These are phyloP conservation scores for Cutaneotrichosporon dermatis DNA, from an alignment of 1,284 basidiomycete species.

Conservation along the genomic window DNA sequence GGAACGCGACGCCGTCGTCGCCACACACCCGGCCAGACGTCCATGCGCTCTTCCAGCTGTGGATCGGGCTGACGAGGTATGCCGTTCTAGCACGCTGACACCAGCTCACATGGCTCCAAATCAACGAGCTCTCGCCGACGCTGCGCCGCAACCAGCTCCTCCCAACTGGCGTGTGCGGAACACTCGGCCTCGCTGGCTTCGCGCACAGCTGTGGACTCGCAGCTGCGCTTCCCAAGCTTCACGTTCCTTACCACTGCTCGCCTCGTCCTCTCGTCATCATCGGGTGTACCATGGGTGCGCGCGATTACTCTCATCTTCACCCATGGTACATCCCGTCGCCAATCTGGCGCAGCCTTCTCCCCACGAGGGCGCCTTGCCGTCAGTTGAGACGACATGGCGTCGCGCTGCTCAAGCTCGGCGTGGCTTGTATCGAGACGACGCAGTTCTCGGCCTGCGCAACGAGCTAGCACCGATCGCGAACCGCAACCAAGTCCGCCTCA, in stretches of 20 bases:
- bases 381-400: conserved; percentile 46
- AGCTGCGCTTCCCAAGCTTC: conserved; percentile 44
- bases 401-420: conserved; percentile 42
- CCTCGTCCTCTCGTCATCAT: conserved; percentile 43
- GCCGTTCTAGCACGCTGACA: neutral
- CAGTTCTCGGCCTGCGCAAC: conserved; percentile 44
- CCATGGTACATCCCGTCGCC: conserved; percentile 43
- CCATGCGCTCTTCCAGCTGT: conserved; percentile 45
- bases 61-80: conserved; percentile 45
- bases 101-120: conserved; percentile 45
- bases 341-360: conserved; percentile 34
- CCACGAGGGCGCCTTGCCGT: conserved; percentile 42
- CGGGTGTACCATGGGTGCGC: conserved; percentile 38
- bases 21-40: conserved; percentile 40
- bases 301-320: conserved; percentile 44
- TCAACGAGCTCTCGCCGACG: conserved; percentile 33
- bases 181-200: conserved; percentile 41
- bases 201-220: conserved; percentile 37
- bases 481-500: conserved; percentile 32
- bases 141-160: conserved; percentile 37
- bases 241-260: conserved; percentile 47
- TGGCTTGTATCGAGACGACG: conserved; percentile 45
- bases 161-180: conserved; percentile 44
- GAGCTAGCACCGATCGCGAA: conserved; percentile 36
- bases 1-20: conserved; percentile 20